Evolutionary conservation across 2,329 filamentous ascomycete species (phyloP).

Genomic region (Onygenales sp.): DNA sequence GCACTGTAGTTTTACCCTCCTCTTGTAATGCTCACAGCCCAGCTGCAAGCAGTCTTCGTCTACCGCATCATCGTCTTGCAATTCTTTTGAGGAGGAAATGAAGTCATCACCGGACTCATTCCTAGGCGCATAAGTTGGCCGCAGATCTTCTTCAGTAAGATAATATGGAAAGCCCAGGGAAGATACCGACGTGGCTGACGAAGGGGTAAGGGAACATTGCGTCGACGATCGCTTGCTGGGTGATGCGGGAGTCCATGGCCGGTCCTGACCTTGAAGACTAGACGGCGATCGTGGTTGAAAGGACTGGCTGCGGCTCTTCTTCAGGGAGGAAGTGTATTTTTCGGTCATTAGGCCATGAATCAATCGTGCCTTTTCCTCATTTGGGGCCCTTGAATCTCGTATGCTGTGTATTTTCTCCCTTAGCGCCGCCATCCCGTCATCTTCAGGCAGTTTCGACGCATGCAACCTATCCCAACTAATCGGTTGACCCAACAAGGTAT

Average conservation of each 20-base stretch:
- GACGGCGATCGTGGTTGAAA: conserved; percentile 16
- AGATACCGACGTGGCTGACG: conserved; percentile 19
- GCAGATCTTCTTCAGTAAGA: conserved; percentile 47
- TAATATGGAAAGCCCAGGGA: conserved; percentile 27
- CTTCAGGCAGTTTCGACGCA: conserved; percentile 50
- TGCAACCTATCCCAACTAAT: conserved; percentile 12
- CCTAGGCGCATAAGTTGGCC: conserved; percentile 56
- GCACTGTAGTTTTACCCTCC: conserved; percentile 94
- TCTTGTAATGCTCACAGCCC: conserved; percentile 86
- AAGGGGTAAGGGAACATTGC: conserved; percentile 18
- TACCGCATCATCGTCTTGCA: conserved; percentile 39
- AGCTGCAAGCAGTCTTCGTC: conserved; percentile 47
- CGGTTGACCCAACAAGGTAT: not conserved
- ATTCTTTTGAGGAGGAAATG: conserved; percentile 24
- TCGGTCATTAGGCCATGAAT: conserved; percentile 65
- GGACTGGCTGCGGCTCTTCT: conserved; percentile 15
- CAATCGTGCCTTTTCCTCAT: conserved; percentile 58
- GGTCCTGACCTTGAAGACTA: conserved; percentile 17
- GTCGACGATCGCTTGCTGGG: conserved; percentile 20
- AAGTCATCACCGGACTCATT: conserved; percentile 8
- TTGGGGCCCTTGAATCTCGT: conserved; percentile 50
- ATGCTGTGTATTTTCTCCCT: conserved; percentile 60
- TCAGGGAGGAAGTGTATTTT: conserved; percentile 47
- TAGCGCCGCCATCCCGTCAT: conserved; percentile 66
- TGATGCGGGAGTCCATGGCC: conserved; percentile 22